These are phyloP conservation scores for Primulina huaijiensis DNA, from an alignment of 257 asterid species.

Conservation along the genomic window DNA sequence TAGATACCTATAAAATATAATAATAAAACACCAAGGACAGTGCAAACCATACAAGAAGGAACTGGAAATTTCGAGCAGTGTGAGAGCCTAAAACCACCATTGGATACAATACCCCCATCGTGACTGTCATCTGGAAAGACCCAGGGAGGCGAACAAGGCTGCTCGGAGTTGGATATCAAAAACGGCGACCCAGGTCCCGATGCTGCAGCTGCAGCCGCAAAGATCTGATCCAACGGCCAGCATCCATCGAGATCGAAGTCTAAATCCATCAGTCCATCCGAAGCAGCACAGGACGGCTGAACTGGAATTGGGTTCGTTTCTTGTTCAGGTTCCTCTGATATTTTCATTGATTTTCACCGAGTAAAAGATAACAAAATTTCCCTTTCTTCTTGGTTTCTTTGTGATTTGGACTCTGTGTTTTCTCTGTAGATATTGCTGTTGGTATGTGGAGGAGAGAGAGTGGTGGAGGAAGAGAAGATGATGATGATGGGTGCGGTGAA, in stretches of 20 bases:
- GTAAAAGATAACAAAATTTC: background rate
- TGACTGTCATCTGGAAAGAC: constrained; percentile 63
- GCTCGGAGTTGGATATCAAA: constrained; percentile 52
- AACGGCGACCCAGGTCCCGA: constrained; percentile 44
- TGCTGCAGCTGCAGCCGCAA: constrained; percentile 40
- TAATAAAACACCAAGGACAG: constrained; percentile 1
- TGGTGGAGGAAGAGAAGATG: background rate
- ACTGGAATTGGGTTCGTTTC: constrained; percentile 25
- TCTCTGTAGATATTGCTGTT: constrained; percentile 28
- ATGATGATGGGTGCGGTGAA: constrained; percentile 31
- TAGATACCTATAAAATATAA: background rate
- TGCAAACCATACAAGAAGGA: constrained; percentile 46
- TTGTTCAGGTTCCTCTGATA: constrained; percentile 54
- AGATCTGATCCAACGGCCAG: constrained; percentile 89
- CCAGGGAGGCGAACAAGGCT: constrained; percentile 82
- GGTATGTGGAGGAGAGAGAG: constrained; percentile 38
- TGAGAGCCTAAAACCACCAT: constrained; percentile 37
- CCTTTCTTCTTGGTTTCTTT: background rate
- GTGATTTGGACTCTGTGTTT: background rate
- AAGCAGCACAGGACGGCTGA: constrained; percentile 12
- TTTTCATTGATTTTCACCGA: constrained; percentile 19
- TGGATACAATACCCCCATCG: constrained; percentile 31
- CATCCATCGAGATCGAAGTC: constrained; percentile 69
- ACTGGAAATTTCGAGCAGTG: constrained; percentile 46
- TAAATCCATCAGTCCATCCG: constrained; percentile 58